Evolutionary conservation across 2,329 filamentous ascomycete species (phyloP), one percentile per base, ranked within the genome.

Genomic region (Colletotrichum falcatum): DNA sequence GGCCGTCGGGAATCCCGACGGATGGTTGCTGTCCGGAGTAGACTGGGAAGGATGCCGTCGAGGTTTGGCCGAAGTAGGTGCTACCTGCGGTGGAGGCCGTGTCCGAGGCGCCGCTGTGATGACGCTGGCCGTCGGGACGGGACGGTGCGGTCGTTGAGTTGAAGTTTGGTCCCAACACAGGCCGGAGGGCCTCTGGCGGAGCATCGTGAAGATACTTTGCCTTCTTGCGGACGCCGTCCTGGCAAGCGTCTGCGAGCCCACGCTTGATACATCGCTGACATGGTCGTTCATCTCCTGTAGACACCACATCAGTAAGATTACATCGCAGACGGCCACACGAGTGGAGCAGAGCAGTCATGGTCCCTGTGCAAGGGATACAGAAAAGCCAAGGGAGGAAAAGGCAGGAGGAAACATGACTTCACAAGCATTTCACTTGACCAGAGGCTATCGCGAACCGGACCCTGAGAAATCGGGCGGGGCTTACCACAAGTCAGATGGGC

Each of bases 131-230:
- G 75, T 81, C 83, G 7, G 79, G 76, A 49, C 83, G 78, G 74
- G 82, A 81, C 76, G 75, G 65, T 4, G 83, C 82, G 78, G 84
- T 79, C 80, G 80, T 85, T 77, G 87, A 88, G 77, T 92, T 93
- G 76, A 89, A 92, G 72, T 87, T 90, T 37, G 91, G 89, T 6
- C 91, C 91, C 58, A 96, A 87, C 51, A 96, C 94, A n/a, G 95
- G 94, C 78, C 95, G 89, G 72, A 98, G 86, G 55, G 94, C 94
- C 79, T 97, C 94, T 62, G 94, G 90, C 44, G 95, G 95, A 33
- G 95, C 94, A 86, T 98, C 96, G 78, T 98, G 95, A 66, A 99
- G 92, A 81, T 99, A 99, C 81, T 99, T 99, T 62, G 96, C 96
- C 87, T 98, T 99, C 83, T 99, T 99, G 73, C 96, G 92, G 61